These are phyloP conservation scores for Globisporangium abappressorium DNA, from an alignment of 352 stramenopile species.

Conservation along the genomic window DNA sequence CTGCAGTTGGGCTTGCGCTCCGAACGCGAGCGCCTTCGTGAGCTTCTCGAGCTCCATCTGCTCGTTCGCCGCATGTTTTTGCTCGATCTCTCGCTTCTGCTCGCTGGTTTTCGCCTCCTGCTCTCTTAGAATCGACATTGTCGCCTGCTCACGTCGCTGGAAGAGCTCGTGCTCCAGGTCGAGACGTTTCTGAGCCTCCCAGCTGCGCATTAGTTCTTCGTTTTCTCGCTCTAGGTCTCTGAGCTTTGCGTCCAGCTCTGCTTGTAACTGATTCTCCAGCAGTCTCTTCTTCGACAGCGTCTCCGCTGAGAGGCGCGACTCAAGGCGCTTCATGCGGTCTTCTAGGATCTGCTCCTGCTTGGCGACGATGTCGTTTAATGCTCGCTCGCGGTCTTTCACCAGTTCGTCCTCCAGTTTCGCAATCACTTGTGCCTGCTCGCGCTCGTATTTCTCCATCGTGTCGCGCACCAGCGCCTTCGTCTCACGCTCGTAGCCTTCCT, in stretches of 20 bases:
- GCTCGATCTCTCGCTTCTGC: conserved; percentile 42
- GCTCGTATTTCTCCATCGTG: conserved; percentile 47
- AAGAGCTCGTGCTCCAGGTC: conserved; percentile 46
- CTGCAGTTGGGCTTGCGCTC: conserved; percentile 59
- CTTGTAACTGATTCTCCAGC: conserved; percentile 31
- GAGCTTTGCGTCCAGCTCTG: conserved; percentile 31
- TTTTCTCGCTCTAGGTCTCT: conserved; percentile 33
- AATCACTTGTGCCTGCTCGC: conserved; percentile 34
- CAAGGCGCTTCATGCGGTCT: conserved; percentile 36
- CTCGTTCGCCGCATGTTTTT: conserved; percentile 35
- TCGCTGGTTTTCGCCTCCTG: conserved; percentile 45
- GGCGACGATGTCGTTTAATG: conserved; percentile 30
- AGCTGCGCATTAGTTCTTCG: conserved; percentile 22
- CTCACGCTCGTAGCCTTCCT: conserved; percentile 50
- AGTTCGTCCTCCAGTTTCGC: conserved; percentile 25
- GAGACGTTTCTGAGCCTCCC: conserved; percentile 45
- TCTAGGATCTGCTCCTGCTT: conserved; percentile 36
- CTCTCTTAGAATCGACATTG: conserved; percentile 29
- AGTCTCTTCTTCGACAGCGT: conserved; percentile 30
- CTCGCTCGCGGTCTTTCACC: conserved; percentile 30
- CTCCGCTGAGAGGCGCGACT: conserved; percentile 35
- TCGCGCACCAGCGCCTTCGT: conserved; percentile 39
- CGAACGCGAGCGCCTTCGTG: conserved; percentile 51
- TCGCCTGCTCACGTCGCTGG: conserved; percentile 33
- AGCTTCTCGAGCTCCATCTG: conserved; percentile 52